Evolutionary conservation across 2,329 filamentous ascomycete genomes (phyloP).

Genomic region (Sclerotinia glacialis): DNA sequence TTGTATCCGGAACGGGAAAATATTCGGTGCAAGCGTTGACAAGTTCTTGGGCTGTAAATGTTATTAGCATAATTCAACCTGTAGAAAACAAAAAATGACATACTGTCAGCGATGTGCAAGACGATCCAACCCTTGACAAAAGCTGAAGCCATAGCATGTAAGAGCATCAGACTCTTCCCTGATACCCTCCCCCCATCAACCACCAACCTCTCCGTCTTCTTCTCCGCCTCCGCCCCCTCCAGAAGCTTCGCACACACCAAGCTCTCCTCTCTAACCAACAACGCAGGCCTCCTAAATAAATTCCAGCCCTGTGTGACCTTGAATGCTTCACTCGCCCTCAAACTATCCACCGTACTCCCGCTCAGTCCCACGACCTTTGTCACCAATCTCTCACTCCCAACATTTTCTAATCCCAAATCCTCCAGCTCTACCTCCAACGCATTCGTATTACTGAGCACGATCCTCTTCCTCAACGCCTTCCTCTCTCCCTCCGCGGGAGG

Average conservation of each 20-base stretch:
- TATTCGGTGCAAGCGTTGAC: constrained; percentile 81
- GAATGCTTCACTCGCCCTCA: constrained; percentile 85
- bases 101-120: constrained; percentile 85
- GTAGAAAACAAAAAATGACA: constrained; percentile 31
- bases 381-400: constrained; percentile 51
- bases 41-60: constrained; percentile 67
- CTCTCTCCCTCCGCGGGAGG: constrained; percentile 73
- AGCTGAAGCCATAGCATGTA: constrained; percentile 80
- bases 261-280: constrained; percentile 76
- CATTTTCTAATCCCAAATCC: constrained; percentile 56
- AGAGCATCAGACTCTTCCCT: constrained; percentile 82
- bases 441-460: constrained; percentile 92
- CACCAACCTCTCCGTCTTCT: constrained; percentile 61
- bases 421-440: constrained; percentile 72
- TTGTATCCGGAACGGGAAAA: constrained; percentile 59
- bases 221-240: constrained; percentile 51
- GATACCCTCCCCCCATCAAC: constrained; percentile 70
- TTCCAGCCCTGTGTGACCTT: constrained; percentile 86
- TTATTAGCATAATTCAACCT: constrained; percentile 24
- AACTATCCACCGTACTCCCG: constrained; percentile 68
- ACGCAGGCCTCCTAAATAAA: constrained; percentile 77
- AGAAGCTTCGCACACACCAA: constrained; percentile 66
- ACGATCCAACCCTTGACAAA: constrained; percentile 85
- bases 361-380: constrained; percentile 70
- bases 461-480: constrained; percentile 81